These are phyloP conservation scores for Coniella vitis DNA, from an alignment of 2,329 filamentous ascomycete genomes.

Conservation along the genomic window DNA sequence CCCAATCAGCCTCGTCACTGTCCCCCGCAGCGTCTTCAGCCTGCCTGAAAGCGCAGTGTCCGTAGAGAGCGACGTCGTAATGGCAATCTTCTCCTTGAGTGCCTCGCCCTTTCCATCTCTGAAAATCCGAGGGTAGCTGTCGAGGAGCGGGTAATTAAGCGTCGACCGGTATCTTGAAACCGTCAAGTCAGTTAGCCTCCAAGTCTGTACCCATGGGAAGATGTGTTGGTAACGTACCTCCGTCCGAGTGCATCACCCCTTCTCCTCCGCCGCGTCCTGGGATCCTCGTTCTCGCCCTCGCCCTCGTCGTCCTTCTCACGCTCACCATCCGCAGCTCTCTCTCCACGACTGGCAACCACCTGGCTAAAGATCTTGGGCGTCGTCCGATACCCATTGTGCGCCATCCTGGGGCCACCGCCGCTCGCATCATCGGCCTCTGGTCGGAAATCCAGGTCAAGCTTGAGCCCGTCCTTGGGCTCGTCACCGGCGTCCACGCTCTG, in stretches of 20 bases:
- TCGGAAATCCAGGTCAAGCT: slow-evolving; percentile 34
- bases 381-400: slow-evolving; percentile 18
- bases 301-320: slow-evolving; percentile 21
- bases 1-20: slow-evolving; percentile 56
- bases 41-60: slow-evolving; percentile 65
- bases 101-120: slow-evolving; percentile 31
- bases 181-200: neutral
- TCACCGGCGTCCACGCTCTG: slow-evolving; percentile 19
- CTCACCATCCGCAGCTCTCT: slow-evolving; percentile 23
- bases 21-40: slow-evolving; percentile 58
- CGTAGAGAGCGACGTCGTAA: slow-evolving; percentile 60
- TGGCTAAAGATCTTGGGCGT: slow-evolving; percentile 34
- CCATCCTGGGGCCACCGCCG: slow-evolving; percentile 3
- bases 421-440: slow-evolving; percentile 32
- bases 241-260: slow-evolving; percentile 24
- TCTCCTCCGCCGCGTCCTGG: slow-evolving; percentile 18
- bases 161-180: slow-evolving; percentile 34
- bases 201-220: too few relatives aligned
- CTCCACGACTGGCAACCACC: slow-evolving; percentile 28
- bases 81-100: slow-evolving; percentile 35
- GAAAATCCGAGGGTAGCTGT: slow-evolving; percentile 80
- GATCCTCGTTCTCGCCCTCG: slow-evolving; percentile 23
- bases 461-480: slow-evolving; percentile 21
- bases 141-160: slow-evolving; percentile 67
- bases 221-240: slow-evolving; percentile 27